Evolutionary conservation across 768 basidiomycete genomes (phyloP).

Genomic region (Boletus sensibilis): DNA sequence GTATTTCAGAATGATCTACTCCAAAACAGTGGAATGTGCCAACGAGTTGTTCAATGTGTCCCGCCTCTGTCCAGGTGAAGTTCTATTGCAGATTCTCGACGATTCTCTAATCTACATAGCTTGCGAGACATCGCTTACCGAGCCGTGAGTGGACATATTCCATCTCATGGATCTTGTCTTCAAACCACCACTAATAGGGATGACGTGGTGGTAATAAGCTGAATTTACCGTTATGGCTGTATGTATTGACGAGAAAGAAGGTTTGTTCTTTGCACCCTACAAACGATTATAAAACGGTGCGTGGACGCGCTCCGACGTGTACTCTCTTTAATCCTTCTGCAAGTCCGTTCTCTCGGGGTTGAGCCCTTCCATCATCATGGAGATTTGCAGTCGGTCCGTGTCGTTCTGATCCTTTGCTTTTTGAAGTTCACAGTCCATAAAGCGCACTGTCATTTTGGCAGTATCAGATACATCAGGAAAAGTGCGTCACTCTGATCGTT

Average conservation of each 20-base stretch:
- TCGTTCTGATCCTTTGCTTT: not conserved
- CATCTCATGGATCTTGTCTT: not conserved
- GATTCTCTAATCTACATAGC: slow-evolving; percentile 42
- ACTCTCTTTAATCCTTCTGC: slow-evolving; percentile 1
- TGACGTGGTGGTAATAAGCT: slow-evolving; percentile 55
- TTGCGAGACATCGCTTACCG: slow-evolving; percentile 75
- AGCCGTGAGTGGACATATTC: slow-evolving; percentile 54
- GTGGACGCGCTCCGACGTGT: slow-evolving; percentile 31
- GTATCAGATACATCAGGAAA: slow-evolving; percentile 86
- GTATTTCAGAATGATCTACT: not conserved
- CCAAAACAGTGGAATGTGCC: slow-evolving; percentile 68
- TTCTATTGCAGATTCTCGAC: not conserved
- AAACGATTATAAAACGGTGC: slow-evolving; percentile 89
- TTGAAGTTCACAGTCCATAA: slow-evolving; percentile 2
- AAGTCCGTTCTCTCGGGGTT: slow-evolving; percentile 86
- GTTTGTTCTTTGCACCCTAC: slow-evolving; percentile 82
- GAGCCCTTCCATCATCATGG: slow-evolving; percentile 69
- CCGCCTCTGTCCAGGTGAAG: slow-evolving; percentile 72
- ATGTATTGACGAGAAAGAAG: slow-evolving; percentile 35
- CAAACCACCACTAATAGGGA: slow-evolving; percentile 27
- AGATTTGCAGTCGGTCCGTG: slow-evolving; percentile 74
- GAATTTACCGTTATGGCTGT: not conserved
- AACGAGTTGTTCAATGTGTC: slow-evolving; percentile 79
- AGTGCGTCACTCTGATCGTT: slow-evolving; percentile 39
- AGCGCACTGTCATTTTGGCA: slow-evolving; percentile 91